Evolutionary conservation across 257 asterid genomes (phyloP).

Genomic region (Perilla frutescens): DNA sequence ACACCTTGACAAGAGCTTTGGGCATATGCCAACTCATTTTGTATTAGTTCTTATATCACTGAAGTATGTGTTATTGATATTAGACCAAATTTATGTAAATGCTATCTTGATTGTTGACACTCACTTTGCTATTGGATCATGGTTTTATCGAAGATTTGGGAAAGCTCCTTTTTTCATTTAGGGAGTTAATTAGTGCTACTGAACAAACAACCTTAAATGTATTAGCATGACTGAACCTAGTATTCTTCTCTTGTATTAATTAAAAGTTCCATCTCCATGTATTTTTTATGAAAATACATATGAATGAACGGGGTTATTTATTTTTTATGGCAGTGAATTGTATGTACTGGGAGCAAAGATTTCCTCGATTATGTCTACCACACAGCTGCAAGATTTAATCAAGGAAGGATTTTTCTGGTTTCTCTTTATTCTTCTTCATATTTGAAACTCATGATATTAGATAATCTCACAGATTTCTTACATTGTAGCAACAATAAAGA

Average conservation of each 20-base stretch:
- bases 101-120: too few relatives aligned
- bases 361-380: conserved; percentile 75
- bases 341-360: conserved; percentile 97
- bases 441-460: too few relatives aligned
- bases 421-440: too few relatives aligned
- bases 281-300: background rate
- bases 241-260: conserved; percentile 11
- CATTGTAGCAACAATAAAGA: too few relatives aligned
- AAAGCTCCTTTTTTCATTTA: background rate
- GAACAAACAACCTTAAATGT: conserved; percentile 9
- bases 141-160: background rate
- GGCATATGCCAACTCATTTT: background rate
- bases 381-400: conserved; percentile 74
- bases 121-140: background rate
- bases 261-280: background rate
- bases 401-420: conserved; percentile 57
- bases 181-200: background rate
- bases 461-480: too few relatives aligned
- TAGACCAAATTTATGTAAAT: background rate
- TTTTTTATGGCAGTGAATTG: conserved; percentile 73
- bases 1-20: background rate
- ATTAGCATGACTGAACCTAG: background rate
- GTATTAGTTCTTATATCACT: background rate
- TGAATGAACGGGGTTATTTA: conserved; percentile 12
- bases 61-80: background rate